Percentiles rank a stretch among this genome's conserved stretches.
phyloP scores from a whole-genome alignment of 495 filamentous ascomycete genomes.

The Aspergillus olivimuriae region DNA sequence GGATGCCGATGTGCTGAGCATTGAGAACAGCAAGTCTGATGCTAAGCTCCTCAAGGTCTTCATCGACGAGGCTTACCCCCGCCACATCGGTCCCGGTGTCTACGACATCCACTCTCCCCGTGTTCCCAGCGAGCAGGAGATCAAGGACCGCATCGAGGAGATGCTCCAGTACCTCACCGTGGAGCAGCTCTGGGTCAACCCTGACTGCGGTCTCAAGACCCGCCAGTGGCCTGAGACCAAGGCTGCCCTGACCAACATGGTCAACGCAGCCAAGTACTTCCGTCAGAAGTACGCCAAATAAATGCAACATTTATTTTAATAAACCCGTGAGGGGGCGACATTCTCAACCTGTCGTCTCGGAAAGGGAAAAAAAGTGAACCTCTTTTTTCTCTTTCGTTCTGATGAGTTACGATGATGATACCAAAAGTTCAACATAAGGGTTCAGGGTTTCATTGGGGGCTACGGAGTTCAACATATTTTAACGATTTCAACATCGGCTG shows the following conservation, averaged over 20 bases:
- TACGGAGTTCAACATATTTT: constrained; percentile 48
- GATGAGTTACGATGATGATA: constrained; percentile 47
- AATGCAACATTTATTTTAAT: constrained; percentile 16
- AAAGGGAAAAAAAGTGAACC: constrained; percentile 15
- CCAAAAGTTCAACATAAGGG: constrained; percentile 48
- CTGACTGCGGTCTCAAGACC: constrained; percentile 98
- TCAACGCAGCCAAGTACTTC: constrained; percentile 93
- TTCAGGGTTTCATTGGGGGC: constrained; percentile 39
- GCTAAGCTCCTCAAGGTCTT: constrained; percentile 99
- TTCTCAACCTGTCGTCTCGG: constrained; percentile 40
- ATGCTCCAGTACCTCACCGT: constrained; percentile 93
- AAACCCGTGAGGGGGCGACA: constrained; percentile 26
- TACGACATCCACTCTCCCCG: constrained; percentile 99
- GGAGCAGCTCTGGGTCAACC: constrained; percentile 97
- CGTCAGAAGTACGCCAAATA: constrained; percentile 74
- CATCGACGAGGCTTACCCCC: constrained; percentile 89
- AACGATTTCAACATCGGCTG: constrained; percentile 60
- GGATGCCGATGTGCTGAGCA: constrained; percentile 95
- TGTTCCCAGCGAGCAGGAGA: constrained; percentile 90
- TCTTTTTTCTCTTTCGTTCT: constrained; percentile 27
- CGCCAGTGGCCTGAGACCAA: constrained; percentile 95
- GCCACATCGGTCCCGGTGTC: constrained; percentile 98
- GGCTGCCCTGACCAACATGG: constrained; percentile 84
- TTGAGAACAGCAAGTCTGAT: constrained; percentile 99
- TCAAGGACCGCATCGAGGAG: constrained; percentile 93